Base-by-base conservation (phyloP, 1,284 basidiomycete genomes). In the Macrocybe sp. region DNA sequence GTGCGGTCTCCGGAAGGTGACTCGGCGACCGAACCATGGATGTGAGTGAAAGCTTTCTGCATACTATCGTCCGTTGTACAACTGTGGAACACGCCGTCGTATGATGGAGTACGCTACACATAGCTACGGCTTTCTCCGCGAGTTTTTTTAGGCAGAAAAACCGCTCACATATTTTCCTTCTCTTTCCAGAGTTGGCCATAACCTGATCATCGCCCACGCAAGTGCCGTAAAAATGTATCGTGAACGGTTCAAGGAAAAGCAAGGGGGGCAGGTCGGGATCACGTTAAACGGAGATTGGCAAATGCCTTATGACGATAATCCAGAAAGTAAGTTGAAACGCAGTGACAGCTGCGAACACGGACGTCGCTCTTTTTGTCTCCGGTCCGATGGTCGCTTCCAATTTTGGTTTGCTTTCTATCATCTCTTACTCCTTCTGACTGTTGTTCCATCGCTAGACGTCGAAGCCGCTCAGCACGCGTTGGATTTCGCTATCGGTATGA, bases 201-300 rank as follows among this genome's bases (percentile, higher is more conserved):
- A 66, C 57, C 67, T 86, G 40, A 78, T 89, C 44, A 66, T 90
- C 7, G 72, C 86, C 1, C 88, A 90, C 57, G 87, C 84, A 1
- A 60, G 77, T 53, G 83, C 81, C 7, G 76, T 78, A 46, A 79
- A 85, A 59, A 52, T 81, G 7, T 90, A 88, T 61, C 78, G 81
- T 39, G 73, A 81, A 35, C 66, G 83, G 47, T 89, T 81, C 73
- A 82, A 85, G 64, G 52, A 70, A 3, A 62, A 50, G 2, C 83
- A 87, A 59, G 69, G 74, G 11, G 87, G 85, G 10, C 64, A 75
- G 52, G 87, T 90, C 53, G 85, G 86, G 10, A 88, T 91, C 62
- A 89, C 86, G 0, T 69, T 90, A 44, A 90, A 89, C 58, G 85
- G 86, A 7, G 85, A 89, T 62, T 89, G 84, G 85, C 74, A 79